These are phyloP conservation scores for Malus hybrid DNA, from an alignment of 331 rosid genomes.

Conservation along the genomic window DNA sequence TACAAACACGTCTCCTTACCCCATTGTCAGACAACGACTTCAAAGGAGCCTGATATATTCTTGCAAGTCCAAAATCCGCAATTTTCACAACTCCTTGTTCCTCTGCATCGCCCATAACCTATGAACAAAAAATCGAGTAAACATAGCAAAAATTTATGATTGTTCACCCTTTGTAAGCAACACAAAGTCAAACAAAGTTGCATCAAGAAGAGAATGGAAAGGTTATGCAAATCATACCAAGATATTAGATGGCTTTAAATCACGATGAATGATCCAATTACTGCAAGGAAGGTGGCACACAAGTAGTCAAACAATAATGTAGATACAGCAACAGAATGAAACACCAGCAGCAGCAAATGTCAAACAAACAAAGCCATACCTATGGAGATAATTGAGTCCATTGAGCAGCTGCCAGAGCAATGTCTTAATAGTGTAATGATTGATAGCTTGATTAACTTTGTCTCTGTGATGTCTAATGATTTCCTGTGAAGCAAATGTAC, in stretches of 20 bases:
- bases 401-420: slow-evolving; percentile 96
- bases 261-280: slow-evolving; percentile 96
- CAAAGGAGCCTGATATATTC: slow-evolving; percentile 92
- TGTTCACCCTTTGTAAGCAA: neutral
- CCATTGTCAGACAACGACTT: slow-evolving; percentile 86
- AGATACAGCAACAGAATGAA: slow-evolving; percentile 7
- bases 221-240: slow-evolving; percentile 44
- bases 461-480: slow-evolving; percentile 93
- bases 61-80: slow-evolving; percentile 99
- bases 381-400: slow-evolving; percentile 88
- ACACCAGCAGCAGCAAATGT: neutral
- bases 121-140: slow-evolving; percentile 9
- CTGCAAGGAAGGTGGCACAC: slow-evolving; percentile 35
- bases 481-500: slow-evolving; percentile 48
- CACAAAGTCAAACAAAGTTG: neutral
- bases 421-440: slow-evolving; percentile 76
- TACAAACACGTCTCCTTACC: slow-evolving; percentile 40
- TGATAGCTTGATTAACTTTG: slow-evolving; percentile 72
- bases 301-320: slow-evolving; percentile 7
- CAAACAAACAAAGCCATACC: slow-evolving; percentile 29
- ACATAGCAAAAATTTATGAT: neutral
- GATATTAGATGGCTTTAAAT: slow-evolving; percentile 94
- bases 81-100: slow-evolving; percentile 90
- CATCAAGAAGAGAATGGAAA: neutral
- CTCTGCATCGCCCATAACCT: slow-evolving; percentile 98